A percentile compares a stretch with the other conserved stretches of the same genome.
Evolutionary conservation across 2,329 filamentous ascomycete species (phyloP).

Genomic region (Scopulariopsis brevicaulis): DNA sequence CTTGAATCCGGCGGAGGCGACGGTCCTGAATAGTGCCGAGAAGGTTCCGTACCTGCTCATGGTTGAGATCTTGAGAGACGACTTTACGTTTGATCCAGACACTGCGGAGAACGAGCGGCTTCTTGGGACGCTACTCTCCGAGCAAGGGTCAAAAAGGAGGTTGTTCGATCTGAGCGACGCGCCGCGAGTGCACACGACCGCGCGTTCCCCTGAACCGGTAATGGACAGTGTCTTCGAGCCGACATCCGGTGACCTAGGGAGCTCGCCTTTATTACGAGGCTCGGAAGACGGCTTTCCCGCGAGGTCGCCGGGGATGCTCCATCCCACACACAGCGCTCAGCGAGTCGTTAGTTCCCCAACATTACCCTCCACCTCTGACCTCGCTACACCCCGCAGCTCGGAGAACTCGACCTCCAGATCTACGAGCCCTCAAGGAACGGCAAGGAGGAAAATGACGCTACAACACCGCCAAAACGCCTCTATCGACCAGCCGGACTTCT

Average conservation of each 20-base stretch:
- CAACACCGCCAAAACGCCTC: slow-evolving; percentile 40
- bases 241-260: slow-evolving; percentile 66
- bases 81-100: slow-evolving; percentile 73
- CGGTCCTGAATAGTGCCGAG: slow-evolving; percentile 76
- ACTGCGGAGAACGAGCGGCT: slow-evolving; percentile 61
- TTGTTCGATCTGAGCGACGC: slow-evolving; percentile 62
- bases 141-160: slow-evolving; percentile 44
- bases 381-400: slow-evolving; percentile 57
- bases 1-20: slow-evolving; percentile 73
- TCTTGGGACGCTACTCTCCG: slow-evolving; percentile 42
- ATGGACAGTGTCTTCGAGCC: slow-evolving; percentile 76
- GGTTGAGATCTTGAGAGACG: slow-evolving; percentile 71
- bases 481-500: slow-evolving; percentile 67
- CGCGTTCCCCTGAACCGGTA: slow-evolving; percentile 28
- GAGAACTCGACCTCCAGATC: slow-evolving; percentile 58
- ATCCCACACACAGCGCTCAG: slow-evolving; percentile 5
- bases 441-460: slow-evolving; percentile 47
- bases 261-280: slow-evolving; percentile 55
- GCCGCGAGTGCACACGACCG: slow-evolving; percentile 32
- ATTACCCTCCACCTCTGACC: slow-evolving; percentile 28
- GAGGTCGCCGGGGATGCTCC: slow-evolving; percentile 8
- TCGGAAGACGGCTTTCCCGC: slow-evolving; percentile 33
- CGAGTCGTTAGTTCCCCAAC: background rate
- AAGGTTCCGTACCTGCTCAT: slow-evolving; percentile 78
- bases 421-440: slow-evolving; percentile 45